Evolutionary conservation across 495 filamentous ascomycete species (phyloP), one percentile per base, ranked within the genome.

Genomic region (Elasticomyces elasticus): DNA sequence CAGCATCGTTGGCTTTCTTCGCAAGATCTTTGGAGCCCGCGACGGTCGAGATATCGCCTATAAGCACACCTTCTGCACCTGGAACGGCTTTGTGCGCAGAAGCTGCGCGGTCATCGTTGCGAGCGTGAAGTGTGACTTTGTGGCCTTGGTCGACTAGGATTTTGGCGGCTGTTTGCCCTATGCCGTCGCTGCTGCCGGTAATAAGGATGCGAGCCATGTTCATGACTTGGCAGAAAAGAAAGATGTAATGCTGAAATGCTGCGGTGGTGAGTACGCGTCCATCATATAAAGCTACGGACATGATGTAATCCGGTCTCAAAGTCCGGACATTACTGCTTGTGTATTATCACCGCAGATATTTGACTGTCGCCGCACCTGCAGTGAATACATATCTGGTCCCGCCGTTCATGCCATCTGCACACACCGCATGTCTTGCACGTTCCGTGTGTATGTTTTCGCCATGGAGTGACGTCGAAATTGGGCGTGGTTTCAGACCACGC

Each of bases 181-280:
- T 72, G 55, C 78, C 78, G 55, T 66, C 64, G 35, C 45, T 48
- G 22, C 52, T 56, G 25, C 65, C 65, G 11, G 78, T 81, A 42
- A 81, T 78, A 64, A 80, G 75, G 54, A 81, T 75, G 12, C 76
- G 76, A 1, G 67, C 70, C 76, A 79, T 79, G 25, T 50, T 57
- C 44, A 28, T 48, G 12, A 7, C 40, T 20, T 10, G 19, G 40
- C 23, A 7, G 12, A 9, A 20, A 22, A 44, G n/a, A n/a, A n/a
- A n/a, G n/a, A n/a, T n/a, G n/a, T n/a, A n/a, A n/a, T n/a, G n/a
- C n/a, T n/a, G n/a, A n/a, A n/a, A 37, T 37, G 31, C n/a, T 37
- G n/a, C n/a, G 31, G 31, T 37, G 10, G 31, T 37, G 9, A 10
- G 31, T 37, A 10, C 10, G 9, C 31, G 31, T 37, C 31, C 31